phyloP scores from a whole-genome alignment of 148 eudicot genomes.

The Vaccinium myrtillus region DNA sequence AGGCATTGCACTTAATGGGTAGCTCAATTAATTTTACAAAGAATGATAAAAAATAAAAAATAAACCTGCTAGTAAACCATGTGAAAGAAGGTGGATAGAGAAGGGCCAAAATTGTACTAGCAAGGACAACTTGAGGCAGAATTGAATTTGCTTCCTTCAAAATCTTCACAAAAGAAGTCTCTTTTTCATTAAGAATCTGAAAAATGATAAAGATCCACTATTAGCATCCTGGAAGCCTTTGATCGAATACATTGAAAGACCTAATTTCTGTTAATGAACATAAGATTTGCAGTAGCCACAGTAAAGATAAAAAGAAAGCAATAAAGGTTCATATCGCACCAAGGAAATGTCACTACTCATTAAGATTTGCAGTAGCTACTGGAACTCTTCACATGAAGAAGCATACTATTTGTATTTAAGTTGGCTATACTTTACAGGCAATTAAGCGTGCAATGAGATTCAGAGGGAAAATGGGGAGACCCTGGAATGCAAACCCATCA shows the following conservation, averaged over 20 bases:
- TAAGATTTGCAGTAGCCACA: not conserved
- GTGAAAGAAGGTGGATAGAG: constrained; percentile 91
- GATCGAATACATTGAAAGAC: not conserved
- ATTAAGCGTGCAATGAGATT: not conserved
- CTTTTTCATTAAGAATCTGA: constrained; percentile 45
- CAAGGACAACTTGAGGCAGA: constrained; percentile 85
- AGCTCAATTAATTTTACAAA: not conserved
- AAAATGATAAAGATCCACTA: constrained; percentile 14
- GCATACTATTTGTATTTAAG: not conserved
- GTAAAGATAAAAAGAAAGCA: not conserved
- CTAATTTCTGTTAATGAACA: not conserved
- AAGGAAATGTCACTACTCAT: not conserved
- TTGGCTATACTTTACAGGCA: not conserved
- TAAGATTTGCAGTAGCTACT: not conserved
- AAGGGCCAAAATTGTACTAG: constrained; percentile 86
- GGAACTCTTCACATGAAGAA: not conserved
- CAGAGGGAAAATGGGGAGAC: not conserved
- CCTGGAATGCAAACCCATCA: not conserved
- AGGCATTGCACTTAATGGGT: not conserved
- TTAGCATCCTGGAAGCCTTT: constrained; percentile 16
- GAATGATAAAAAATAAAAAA: not conserved
- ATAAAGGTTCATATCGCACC: not conserved
- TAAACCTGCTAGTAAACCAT: constrained; percentile 95
- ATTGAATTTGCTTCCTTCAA: constrained; percentile 76
- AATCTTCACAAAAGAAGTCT: constrained; percentile 41